phyloP scores from a whole-genome alignment of 2,329 filamentous ascomycete genomes.

The Fusarium sp. region DNA sequence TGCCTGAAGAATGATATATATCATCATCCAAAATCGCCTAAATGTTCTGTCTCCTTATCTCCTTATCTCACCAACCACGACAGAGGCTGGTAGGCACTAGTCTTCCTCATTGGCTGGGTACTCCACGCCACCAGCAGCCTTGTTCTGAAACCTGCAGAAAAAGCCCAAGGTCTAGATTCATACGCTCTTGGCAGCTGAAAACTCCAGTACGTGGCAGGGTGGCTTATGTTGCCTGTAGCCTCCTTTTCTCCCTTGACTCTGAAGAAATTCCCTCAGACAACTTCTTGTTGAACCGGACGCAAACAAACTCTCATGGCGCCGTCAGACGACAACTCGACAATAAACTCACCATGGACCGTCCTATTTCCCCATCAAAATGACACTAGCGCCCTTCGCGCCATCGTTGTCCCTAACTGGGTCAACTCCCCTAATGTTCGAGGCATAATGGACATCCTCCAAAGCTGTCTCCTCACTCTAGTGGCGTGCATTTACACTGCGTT shows the following conservation, averaged over 20 bases:
- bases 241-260: neutral
- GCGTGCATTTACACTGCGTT: conserved; percentile 51
- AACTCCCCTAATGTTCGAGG: neutral
- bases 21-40: neutral
- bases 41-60: neutral
- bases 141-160: neutral
- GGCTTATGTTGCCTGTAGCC: neutral
- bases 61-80: neutral
- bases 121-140: neutral
- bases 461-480: conserved; percentile 47
- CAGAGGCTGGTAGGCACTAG: neutral
- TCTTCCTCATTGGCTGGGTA: neutral
- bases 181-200: neutral
- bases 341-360: neutral
- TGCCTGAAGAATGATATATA: neutral
- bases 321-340: neutral
- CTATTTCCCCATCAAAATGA: neutral
- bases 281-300: neutral
- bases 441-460: conserved; percentile 44
- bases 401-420: neutral
- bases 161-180: neutral
- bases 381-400: neutral
- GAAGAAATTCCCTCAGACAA: neutral
- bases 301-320: neutral
- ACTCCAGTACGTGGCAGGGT: neutral